Conservation (phyloP, 2,329 filamentous ascomycete species). For the Catunica adiposa region DNA sequence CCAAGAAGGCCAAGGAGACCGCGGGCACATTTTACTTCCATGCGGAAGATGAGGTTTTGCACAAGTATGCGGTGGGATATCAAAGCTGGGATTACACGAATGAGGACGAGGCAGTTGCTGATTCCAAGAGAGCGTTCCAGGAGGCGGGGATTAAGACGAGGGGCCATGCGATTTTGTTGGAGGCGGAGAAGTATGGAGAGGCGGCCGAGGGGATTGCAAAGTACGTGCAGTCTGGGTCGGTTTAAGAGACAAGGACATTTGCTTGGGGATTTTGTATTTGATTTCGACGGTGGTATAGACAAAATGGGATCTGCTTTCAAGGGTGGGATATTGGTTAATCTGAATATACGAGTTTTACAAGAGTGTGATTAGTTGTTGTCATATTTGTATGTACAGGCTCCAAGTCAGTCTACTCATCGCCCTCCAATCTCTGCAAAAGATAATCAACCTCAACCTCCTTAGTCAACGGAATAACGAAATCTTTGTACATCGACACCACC, state of each 20-base stretch:
- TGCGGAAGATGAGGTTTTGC: slow-evolving; percentile 80
- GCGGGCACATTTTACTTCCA: slow-evolving; percentile 65
- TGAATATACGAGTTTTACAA: background rate
- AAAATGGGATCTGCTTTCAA: background rate
- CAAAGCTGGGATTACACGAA: slow-evolving; percentile 66
- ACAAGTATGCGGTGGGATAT: slow-evolving; percentile 54
- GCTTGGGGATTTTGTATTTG: background rate
- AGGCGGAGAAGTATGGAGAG: slow-evolving; percentile 56
- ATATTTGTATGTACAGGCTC: no score
- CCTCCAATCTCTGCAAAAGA: slow-evolving; percentile 73
- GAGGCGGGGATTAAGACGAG: slow-evolving; percentile 75
- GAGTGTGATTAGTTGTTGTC: background rate
- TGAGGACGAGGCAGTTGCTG: slow-evolving; percentile 63
- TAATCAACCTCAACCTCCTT: slow-evolving; percentile 98
- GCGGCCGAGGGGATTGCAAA: slow-evolving; percentile 62
- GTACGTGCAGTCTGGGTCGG: slow-evolving; percentile 43
- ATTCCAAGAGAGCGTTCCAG: slow-evolving; percentile 89
- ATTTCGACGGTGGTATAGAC: background rate
- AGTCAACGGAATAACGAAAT: slow-evolving; percentile 92
- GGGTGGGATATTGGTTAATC: no score
- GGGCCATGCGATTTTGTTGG: slow-evolving; percentile 75
- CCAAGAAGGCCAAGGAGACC: slow-evolving; percentile 39
- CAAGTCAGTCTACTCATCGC: slow-evolving; percentile 17
- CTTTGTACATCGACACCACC: slow-evolving; percentile 75
- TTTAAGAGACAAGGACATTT: background rate